phyloP scores from a whole-genome alignment of 345 rosid species.

The Draba incana region DNA sequence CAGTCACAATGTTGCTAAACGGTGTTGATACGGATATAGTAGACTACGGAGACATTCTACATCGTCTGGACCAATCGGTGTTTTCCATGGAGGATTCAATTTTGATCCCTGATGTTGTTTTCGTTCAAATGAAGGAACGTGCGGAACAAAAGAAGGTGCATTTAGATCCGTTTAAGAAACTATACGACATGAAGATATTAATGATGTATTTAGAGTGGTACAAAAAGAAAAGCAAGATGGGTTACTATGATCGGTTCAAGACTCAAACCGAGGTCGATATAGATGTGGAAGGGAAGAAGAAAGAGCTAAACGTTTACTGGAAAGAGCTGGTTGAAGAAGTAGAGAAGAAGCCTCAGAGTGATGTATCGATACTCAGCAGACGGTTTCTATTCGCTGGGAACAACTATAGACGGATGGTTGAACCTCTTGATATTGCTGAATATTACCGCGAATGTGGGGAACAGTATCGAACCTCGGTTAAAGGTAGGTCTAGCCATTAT shows the following conservation, averaged over 20 bases:
- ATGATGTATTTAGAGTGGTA: constrained; percentile 64
- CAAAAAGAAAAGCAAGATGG: constrained; percentile 52
- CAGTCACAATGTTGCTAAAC: constrained; percentile 37
- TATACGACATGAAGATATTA: constrained; percentile 45
- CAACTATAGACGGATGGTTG: constrained; percentile 67
- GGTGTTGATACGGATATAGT: not conserved
- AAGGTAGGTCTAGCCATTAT: constrained; percentile 57
- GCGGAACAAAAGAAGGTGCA: constrained; percentile 29
- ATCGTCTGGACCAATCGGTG: not conserved
- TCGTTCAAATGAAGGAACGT: constrained; percentile 33
- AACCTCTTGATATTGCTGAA: constrained; percentile 83
- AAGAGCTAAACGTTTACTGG: constrained; percentile 53
- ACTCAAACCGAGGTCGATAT: not conserved
- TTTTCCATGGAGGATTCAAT: not conserved
- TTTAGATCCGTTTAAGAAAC: constrained; percentile 41
- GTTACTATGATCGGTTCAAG: constrained; percentile 72
- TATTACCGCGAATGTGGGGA: constrained; percentile 42
- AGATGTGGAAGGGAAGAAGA: constrained; percentile 11
- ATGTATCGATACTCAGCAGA: constrained; percentile 29
- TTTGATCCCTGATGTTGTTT: constrained; percentile 6
- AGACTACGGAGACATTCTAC: constrained; percentile 28
- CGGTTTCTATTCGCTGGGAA: constrained; percentile 54
- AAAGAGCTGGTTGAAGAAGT: constrained; percentile 49
- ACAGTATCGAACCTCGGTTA: constrained; percentile 33
- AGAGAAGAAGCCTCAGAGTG: constrained; percentile 56